Evolutionary conservation across 768 basidiomycete genomes (phyloP), one percentile per base, ranked within the genome.

Genomic region (Mycena alexandri): DNA sequence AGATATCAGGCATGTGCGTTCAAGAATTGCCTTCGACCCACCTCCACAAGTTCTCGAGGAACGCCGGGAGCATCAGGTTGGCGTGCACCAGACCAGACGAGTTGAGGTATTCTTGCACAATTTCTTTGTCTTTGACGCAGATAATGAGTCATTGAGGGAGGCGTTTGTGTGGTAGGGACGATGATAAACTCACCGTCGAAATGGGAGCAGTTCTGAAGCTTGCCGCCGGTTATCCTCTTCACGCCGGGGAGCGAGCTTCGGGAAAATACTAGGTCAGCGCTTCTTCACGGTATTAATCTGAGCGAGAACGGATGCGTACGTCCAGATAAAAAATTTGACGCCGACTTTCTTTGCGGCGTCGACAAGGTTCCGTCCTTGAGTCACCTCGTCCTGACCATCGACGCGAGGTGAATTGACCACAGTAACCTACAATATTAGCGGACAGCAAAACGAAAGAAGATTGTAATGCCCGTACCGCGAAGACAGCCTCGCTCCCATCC

Each of bases 241-340:
- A 29, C 16, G 29, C 7, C 29, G 48, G 14, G 29, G 7, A 7
- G 29, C 5, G 25, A 14, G 17, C 48, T 51, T 29, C 9, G 38
- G 11, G 38, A 2, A 14, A 14, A 10, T n/a, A 44, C 13, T n/a
- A 43, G 42, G 6, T 38, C 38, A 11, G 21, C 16, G 14, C 41
- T 22, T 19, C 38, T 56, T 8, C 38, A 38, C n/a, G 22, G 38
- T 13, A 36, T 44, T 21, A 21, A 14, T 7, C 13, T 6, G 17
- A 44, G 4, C 14, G n/a, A n/a, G n/a, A n/a, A n/a, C n/a, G n/a
- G 14, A n/a, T 12, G 22, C 36, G 21, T 22, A 57, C 56, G 22
- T 44, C 34, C 19, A 57, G 42, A 57, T 44, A n/a, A 57, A 44
- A 16, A 57, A 57, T 19, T 57, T 57, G 22, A 57, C 56, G 3